Base-by-base conservation (phyloP, 257 asterid species). In the Nemophila menziesii region DNA sequence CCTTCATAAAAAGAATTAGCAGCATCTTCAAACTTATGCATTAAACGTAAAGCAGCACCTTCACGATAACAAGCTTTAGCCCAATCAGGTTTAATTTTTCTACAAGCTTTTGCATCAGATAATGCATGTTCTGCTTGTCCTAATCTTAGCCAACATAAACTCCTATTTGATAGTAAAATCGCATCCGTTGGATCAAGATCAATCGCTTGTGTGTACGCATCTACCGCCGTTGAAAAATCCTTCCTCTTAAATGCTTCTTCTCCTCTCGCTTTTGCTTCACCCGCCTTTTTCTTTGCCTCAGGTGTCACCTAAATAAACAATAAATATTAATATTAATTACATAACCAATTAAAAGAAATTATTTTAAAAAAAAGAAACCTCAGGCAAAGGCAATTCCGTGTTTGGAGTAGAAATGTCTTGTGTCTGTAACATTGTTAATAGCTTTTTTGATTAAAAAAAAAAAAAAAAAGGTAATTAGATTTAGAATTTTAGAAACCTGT, bases 1-100 rank as follows among this genome's bases (percentile, higher is more conserved):
- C 98, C 98, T 52, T 90, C 96, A 15, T 81, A 85, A 69, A 90
- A 90, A 42, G 96, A 80, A 64, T 71, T 81, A 34, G 98, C 96
- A 16, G 96, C 96, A 21, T 90, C 96, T 53, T 90, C 96, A 48
- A 78, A 90, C 46, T 61, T 85, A 96, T 89, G 86, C 69, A 84
- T 47, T 48, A 80, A 67, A 26, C 89, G 84, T 46, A 72, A 76
- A 44, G 98, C 98, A 22, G 94, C 94, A 42, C 98, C 98, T 66
- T 78, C 94, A 33, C 98, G 90, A 51, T 78, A 90, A 72, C 80
- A 85, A 56, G 93, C 96, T 56, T 90, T 90, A 9, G 96, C 60
- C 98, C 98, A 90, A 74, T 90, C 93, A 1, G 98, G 96, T 63
- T 78, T 79, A 13, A 85, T 78, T 66, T 68, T 83, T 57, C 78